These are phyloP conservation scores for Calamus simplicifolius DNA, from an alignment of 176 grass and related monocot species.

Conservation along the genomic window DNA sequence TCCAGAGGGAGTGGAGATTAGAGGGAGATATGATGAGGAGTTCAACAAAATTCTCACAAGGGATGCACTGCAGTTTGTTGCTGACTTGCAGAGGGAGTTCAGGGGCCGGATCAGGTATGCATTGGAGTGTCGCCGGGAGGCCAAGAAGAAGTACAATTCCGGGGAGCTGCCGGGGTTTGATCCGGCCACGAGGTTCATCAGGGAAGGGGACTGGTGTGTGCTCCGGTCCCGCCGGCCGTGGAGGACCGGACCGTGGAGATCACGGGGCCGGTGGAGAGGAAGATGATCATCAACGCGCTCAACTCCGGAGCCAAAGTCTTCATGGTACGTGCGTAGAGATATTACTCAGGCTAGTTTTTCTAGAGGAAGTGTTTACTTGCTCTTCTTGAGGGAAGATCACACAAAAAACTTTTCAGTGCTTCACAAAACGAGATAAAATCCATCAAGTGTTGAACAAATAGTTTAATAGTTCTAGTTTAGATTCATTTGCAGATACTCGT, in stretches of 20 bases:
- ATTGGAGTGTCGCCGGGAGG: constrained; percentile 61
- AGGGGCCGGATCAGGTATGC: constrained; percentile 52
- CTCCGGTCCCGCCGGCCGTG: constrained; percentile 49
- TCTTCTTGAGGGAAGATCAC: too few species aligned
- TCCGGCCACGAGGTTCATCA: constrained; percentile 48
- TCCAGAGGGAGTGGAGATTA: constrained; percentile 73
- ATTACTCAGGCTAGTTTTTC: too few species aligned
- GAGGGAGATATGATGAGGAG: constrained; percentile 57
- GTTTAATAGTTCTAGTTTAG: too few species aligned
- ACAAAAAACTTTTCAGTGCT: too few species aligned
- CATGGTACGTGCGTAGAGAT: constrained; percentile 32
- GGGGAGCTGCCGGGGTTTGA: constrained; percentile 60
- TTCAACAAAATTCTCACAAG: constrained; percentile 60
- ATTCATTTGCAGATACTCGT: too few species aligned
- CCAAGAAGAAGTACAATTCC: constrained; percentile 60
- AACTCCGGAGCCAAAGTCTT: constrained; percentile 94
- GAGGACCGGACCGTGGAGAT: constrained; percentile 82
- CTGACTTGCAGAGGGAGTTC: constrained; percentile 66
- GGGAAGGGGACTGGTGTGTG: constrained; percentile 53
- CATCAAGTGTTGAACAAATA: too few species aligned
- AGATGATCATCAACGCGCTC: constrained; percentile 97
- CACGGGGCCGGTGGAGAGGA: constrained; percentile 75
- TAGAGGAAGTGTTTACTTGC: too few species aligned
- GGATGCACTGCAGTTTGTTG: constrained; percentile 69
- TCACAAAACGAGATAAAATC: too few species aligned